Conservation (phyloP, 495 filamentous ascomycete species). For the Xylaria intraflava region DNA sequence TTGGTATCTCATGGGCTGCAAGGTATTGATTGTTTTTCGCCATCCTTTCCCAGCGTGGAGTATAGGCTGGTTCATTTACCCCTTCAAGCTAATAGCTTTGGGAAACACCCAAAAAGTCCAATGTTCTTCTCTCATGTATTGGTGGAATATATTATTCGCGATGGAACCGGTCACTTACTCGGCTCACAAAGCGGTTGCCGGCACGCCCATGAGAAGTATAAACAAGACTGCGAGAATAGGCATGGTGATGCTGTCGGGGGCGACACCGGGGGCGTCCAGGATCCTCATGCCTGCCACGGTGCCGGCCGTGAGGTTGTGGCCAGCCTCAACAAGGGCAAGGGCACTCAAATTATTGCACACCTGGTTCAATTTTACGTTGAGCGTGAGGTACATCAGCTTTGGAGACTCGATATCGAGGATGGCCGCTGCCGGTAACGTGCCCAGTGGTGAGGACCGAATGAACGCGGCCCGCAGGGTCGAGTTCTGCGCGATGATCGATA, state of each 20-base stretch:
- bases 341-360: slow-evolving; percentile 26
- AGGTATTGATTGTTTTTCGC: too few species aligned
- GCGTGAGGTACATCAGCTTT: slow-evolving; percentile 19
- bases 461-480: slow-evolving; percentile 27
- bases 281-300: slow-evolving; percentile 16
- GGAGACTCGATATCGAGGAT: slow-evolving; percentile 24
- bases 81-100: neutral
- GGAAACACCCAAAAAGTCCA: neutral
- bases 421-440: slow-evolving; percentile 18
- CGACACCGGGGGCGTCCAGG: slow-evolving; percentile 3
- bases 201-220: slow-evolving; percentile 2
- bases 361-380: slow-evolving; percentile 22
- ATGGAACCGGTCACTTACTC: neutral
- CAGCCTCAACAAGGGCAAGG: slow-evolving; percentile 23
- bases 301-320: slow-evolving; percentile 26
- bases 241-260: neutral
- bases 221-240: slow-evolving; percentile 1
- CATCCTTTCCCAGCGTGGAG: too few species aligned
- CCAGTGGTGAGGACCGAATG: slow-evolving; percentile 21
- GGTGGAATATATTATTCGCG: neutral
- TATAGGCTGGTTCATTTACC: too few species aligned
- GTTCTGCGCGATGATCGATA: slow-evolving; percentile 25
- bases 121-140: neutral
- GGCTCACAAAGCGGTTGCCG: neutral
- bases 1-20: too few species aligned